These are phyloP conservation scores for Penicillium hesseltinei DNA, from an alignment of 2,329 filamentous ascomycete species.

Conservation along the genomic window DNA sequence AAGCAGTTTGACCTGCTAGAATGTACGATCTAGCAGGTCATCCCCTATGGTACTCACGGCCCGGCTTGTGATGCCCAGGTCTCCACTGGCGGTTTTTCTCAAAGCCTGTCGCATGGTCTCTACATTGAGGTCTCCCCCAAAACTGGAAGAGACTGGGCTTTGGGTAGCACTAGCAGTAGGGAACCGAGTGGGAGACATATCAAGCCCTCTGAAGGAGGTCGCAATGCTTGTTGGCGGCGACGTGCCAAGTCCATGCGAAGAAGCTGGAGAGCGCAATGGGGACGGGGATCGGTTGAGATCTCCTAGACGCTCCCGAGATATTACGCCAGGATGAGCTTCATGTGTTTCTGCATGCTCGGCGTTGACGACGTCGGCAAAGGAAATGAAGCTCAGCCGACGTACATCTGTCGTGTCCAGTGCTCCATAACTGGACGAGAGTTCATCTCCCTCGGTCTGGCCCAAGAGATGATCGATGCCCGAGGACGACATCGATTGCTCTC, in stretches of 20 bases:
- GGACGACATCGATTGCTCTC: slow-evolving; percentile 36
- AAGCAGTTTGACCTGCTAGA: slow-evolving; percentile 13
- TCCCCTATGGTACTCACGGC: slow-evolving; percentile 35
- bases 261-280: slow-evolving; percentile 74
- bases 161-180: slow-evolving; percentile 54
- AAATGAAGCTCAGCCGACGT: slow-evolving; percentile 87
- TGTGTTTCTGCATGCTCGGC: slow-evolving; percentile 55
- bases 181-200: slow-evolving; percentile 67
- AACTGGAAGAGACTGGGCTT: slow-evolving; percentile 50
- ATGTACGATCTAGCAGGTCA: slow-evolving; percentile 31
- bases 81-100: slow-evolving; percentile 78
- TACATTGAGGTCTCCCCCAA: slow-evolving; percentile 72
- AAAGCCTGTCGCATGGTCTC: slow-evolving; percentile 93
- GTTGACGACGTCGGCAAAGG: slow-evolving; percentile 93
- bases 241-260: slow-evolving; percentile 65
- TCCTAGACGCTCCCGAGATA: slow-evolving; percentile 15
- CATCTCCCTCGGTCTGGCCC: slow-evolving; percentile 49
- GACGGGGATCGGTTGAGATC: slow-evolving; percentile 67
- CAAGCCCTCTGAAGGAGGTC: slow-evolving; percentile 70
- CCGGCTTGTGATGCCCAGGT: slow-evolving; percentile 54
- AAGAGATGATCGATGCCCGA: slow-evolving; percentile 48
- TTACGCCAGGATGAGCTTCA: slow-evolving; percentile 23
- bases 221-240: slow-evolving; percentile 76
- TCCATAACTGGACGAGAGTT: slow-evolving; percentile 72
- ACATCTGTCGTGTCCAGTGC: slow-evolving; percentile 75